Base-by-base conservation (phyloP, 164 flowering plant species). In the Buxus sempervirens region DNA sequence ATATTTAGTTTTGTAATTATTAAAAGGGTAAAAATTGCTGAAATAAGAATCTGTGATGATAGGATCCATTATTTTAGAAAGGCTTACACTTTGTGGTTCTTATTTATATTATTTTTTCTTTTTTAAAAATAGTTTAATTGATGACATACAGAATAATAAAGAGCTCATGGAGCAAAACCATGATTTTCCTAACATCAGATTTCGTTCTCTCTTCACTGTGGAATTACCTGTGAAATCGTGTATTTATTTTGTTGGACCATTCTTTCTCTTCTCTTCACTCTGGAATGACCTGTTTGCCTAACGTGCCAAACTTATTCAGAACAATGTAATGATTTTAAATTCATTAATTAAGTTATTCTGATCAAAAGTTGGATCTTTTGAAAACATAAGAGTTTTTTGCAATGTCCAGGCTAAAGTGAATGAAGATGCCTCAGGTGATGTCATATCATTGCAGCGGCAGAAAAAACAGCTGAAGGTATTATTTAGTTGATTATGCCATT, bases 241-340 rank as follows among this genome's bases (percentile, higher is more conserved):
- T 36, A 9, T 28, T 20, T n/a, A 27, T 67, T 18, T 25, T 23
- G 21, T 58, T 36, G 16, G 2, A 21, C 36, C 22, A 16, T 36
- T n/a, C 42, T n/a, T 22, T 25, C 38, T 32, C 7, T 32, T 32
- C 7, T 7, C n/a, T n/a, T n/a, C 78, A 89, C 98, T 73, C 69
- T 90, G 68, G 90, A 93, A n/a, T n/a, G n/a, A n/a, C n/a, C n/a
- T n/a, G 79, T 93, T 93, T 83, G 91, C 96, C 19, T 93, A 90
- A 78, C 91, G 98, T 53, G 96, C 95, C 66, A 93, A 93, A 76
- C 91, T 90, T 66, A 90, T 93, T 65, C 96, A 86, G 71, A 93
- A 93, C 80, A 88, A 93, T 82, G 98, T 90, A 86, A 54, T 56
- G 73, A 59, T 3, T 59, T 75, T 60, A 3, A 25, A 57, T 63